These are phyloP conservation scores for Ustilago esculenta DNA, from an alignment of 1,284 basidiomycete species.

Conservation along the genomic window DNA sequence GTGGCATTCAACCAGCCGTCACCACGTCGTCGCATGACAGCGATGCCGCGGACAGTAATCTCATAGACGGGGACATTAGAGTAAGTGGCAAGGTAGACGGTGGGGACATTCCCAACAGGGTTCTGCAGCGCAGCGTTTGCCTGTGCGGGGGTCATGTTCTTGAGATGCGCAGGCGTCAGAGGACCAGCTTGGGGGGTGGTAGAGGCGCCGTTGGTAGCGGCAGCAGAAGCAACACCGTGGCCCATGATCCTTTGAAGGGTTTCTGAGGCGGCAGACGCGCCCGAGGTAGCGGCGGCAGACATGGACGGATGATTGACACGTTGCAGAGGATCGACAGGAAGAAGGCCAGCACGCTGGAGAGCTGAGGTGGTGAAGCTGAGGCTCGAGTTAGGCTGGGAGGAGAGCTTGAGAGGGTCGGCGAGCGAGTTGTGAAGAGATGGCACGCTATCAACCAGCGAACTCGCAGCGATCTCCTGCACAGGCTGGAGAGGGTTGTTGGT, in stretches of 20 bases:
- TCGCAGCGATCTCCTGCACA: slow-evolving; percentile 44
- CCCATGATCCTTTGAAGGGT: slow-evolving; percentile 43
- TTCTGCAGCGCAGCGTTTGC: slow-evolving; percentile 50
- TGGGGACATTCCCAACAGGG: slow-evolving; percentile 45
- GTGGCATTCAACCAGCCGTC: slow-evolving; percentile 96
- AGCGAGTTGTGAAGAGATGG: slow-evolving; percentile 12
- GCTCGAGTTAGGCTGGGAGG: slow-evolving; percentile 8
- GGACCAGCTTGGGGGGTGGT: slow-evolving; percentile 28
- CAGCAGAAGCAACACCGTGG: slow-evolving; percentile 18
- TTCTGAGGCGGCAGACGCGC: slow-evolving; percentile 38
- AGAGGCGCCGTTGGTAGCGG: slow-evolving; percentile 28
- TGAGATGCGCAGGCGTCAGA: slow-evolving; percentile 40
- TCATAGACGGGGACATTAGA: slow-evolving; percentile 70
- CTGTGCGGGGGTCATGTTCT: slow-evolving; percentile 48
- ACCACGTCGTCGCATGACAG: slow-evolving; percentile 93
- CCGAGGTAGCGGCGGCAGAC: slow-evolving; percentile 14
- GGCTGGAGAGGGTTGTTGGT: slow-evolving; percentile 21
- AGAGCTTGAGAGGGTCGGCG: slow-evolving; percentile 10
- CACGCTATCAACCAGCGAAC: slow-evolving; percentile 17
- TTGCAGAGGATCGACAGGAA: slow-evolving; percentile 6
- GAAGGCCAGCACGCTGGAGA: slow-evolving; percentile 36
- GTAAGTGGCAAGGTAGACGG: slow-evolving; percentile 67
- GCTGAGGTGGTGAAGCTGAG: slow-evolving; percentile 37
- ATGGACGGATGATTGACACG: not conserved
- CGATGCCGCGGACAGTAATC: slow-evolving; percentile 84